These are phyloP conservation scores for Aspergillus latus DNA, from an alignment of 2,329 filamentous ascomycete species.

Conservation along the genomic window DNA sequence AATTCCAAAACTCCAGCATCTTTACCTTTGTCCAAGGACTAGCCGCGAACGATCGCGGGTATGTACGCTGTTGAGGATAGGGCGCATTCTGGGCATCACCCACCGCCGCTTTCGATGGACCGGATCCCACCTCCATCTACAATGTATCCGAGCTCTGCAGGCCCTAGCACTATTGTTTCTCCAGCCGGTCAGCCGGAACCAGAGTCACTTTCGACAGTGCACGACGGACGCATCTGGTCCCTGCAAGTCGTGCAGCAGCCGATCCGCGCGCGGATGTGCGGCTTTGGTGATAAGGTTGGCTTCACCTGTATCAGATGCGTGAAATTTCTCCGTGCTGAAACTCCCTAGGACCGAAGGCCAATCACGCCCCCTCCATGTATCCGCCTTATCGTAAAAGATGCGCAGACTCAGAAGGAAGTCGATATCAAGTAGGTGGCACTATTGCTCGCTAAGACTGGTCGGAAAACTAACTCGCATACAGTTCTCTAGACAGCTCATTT, in stretches of 20 bases:
- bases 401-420: constrained; percentile 72
- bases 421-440: constrained; percentile 69
- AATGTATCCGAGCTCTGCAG: constrained; percentile 35
- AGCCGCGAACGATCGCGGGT: constrained; percentile 26
- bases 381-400: constrained; percentile 74
- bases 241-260: constrained; percentile 88
- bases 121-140: constrained; percentile 38
- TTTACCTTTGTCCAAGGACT: not conserved
- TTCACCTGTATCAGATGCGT: not conserved
- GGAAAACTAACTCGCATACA: constrained; percentile 34
- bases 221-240: constrained; percentile 52
- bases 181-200: constrained; percentile 33
- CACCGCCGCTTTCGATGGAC: constrained; percentile 42
- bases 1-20: not conserved
- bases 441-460: not conserved
- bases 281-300: constrained; percentile 92
- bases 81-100: constrained; percentile 36
- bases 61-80: constrained; percentile 43
- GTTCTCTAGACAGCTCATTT: constrained; percentile 67
- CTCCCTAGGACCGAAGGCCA: constrained; percentile 76
- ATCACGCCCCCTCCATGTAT: constrained; percentile 96
- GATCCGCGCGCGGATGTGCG: constrained; percentile 92
- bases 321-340: constrained; percentile 7
- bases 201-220: constrained; percentile 41
- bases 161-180: constrained; percentile 30